Base-by-base conservation (phyloP, 2,329 filamentous ascomycete species). In the Tolypocladium paradoxum region DNA sequence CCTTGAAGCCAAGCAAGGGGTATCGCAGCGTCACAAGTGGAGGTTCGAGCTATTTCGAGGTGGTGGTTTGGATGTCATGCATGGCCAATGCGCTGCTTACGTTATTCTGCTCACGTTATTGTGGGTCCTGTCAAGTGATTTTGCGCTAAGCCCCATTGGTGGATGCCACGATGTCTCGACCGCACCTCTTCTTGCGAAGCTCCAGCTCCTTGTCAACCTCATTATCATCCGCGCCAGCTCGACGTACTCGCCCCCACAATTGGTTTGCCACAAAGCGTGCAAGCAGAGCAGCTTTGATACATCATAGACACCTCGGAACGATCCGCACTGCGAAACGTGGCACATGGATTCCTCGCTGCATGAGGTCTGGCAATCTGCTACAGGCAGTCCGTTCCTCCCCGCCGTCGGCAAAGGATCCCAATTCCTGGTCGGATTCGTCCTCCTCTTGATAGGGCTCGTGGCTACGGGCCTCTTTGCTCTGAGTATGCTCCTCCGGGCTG, bases 341-440 rank as follows among this genome's bases (percentile, higher is more conserved):
- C 77, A 76, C 75, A 88, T 88, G 84, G 85, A 87, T 81, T 82
- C 84, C 66, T 89, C 88, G 78, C 77, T 95, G 72, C 84, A 86
- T 73, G 84, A 93, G 71, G 81, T 95, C 76, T 97, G 92, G 92
- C 87, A 95, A 79, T 88, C 89, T 79, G 88, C 91, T 75, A 82
- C 88, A 72, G 82, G 83, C 79, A 88, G 83, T 76, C 89, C 90
- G 58, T 97, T 93, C 75, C 73, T 84, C 62, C 90, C 92, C 57
- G 68, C 83, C 54, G 74, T 97, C 64, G 80, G 81, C 69, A 97
- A 97, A 76, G 81, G 84, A 65, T 84, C 76, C 68, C 93, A 97
- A 62, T 93, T 96, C 75, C 73, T 81, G 61, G 76, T 96, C 60
- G 91, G 84, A 65, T 92, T 91, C 72, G 68, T 77, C 53, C 79